phyloP scores from a whole-genome alignment of 192 early-diverging fungal genomes.

The Thamnidium elegans region DNA sequence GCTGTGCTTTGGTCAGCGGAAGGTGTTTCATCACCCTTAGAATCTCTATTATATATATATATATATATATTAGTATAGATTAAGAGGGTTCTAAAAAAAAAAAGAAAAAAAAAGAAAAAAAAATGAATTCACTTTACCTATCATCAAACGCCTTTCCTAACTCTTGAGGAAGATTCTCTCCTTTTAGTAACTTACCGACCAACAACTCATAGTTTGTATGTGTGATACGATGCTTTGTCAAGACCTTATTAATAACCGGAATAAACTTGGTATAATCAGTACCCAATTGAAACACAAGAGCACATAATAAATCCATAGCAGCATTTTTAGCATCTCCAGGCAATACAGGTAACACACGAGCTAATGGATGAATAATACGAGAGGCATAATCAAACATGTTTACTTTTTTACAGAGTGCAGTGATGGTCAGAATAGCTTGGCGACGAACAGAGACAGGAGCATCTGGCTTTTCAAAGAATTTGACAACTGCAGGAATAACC shows the following conservation, averaged over 20 bases:
- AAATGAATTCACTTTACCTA: slow-evolving; percentile 21
- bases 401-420: slow-evolving; percentile 70
- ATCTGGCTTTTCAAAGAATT: slow-evolving; percentile 72
- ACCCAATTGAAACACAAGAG: slow-evolving; percentile 79
- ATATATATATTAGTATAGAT: slow-evolving; percentile 15
- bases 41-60: slow-evolving; percentile 31
- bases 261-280: slow-evolving; percentile 86
- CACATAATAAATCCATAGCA: slow-evolving; percentile 81
- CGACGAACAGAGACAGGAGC: slow-evolving; percentile 58
- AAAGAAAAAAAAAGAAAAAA: too few species aligned
- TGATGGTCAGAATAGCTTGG: slow-evolving; percentile 68
- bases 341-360: slow-evolving; percentile 64
- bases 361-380: slow-evolving; percentile 80
- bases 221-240: slow-evolving; percentile 60
- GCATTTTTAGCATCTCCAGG: slow-evolving; percentile 52
- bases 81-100: not conserved
- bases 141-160: slow-evolving; percentile 53
- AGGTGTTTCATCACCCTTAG: slow-evolving; percentile 47
- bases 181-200: slow-evolving; percentile 68
- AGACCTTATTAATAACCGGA: slow-evolving; percentile 78
- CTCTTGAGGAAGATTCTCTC: slow-evolving; percentile 72
- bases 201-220: slow-evolving; percentile 76
- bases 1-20: slow-evolving; percentile 53
- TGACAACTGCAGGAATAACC: slow-evolving; percentile 80
- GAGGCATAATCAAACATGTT: slow-evolving; percentile 84